A percentile compares a stretch with the other conserved stretches of the same genome.
phyloP scores from a whole-genome alignment of 2,329 filamentous ascomycete genomes.

The Kalaharituber pfeilii region DNA sequence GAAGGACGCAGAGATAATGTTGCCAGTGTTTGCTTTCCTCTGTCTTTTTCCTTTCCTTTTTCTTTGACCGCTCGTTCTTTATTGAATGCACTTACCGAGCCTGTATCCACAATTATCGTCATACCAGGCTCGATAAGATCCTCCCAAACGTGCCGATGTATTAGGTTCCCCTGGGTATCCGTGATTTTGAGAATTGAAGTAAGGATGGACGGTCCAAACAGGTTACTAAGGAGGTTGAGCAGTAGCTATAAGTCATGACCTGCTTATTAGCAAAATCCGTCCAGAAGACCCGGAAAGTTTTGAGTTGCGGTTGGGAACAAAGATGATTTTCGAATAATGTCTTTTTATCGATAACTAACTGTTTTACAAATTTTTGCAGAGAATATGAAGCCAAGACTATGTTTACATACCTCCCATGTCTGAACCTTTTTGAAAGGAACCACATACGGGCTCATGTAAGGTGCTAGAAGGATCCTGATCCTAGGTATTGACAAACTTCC shows the following conservation, averaged over 20 bases:
- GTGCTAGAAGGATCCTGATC: slow-evolving; percentile 21
- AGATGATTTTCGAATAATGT: no score
- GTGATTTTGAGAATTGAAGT: slow-evolving; percentile 12
- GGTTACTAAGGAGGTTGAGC: slow-evolving; percentile 5
- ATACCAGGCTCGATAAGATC: slow-evolving; percentile 13
- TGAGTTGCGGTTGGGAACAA: no score
- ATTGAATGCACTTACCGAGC: neutral
- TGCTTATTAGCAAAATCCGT: slow-evolving; percentile 1
- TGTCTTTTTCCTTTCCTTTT: neutral
- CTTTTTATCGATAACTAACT: no score
- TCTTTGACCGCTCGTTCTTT: neutral
- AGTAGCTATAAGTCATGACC: slow-evolving; percentile 7
- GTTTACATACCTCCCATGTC: slow-evolving; percentile 20
- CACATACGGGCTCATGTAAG: slow-evolving; percentile 21
- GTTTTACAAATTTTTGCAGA: neutral
- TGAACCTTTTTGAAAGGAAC: slow-evolving; percentile 20
- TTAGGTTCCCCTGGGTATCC: slow-evolving; percentile 13
- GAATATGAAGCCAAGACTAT: neutral
- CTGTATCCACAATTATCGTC: slow-evolving; percentile 17
- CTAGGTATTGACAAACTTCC: slow-evolving; percentile 32
- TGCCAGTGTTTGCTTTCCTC: neutral
- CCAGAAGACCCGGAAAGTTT: no score
- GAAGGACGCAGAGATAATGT: neutral
- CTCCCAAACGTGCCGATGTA: slow-evolving; percentile 10
- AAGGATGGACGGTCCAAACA: slow-evolving; percentile 12